Percentiles rank a stretch among this genome's conserved stretches.
phyloP scores from a whole-genome alignment of 805 yeast species.

The Candida khao-thaluensis region DNA sequence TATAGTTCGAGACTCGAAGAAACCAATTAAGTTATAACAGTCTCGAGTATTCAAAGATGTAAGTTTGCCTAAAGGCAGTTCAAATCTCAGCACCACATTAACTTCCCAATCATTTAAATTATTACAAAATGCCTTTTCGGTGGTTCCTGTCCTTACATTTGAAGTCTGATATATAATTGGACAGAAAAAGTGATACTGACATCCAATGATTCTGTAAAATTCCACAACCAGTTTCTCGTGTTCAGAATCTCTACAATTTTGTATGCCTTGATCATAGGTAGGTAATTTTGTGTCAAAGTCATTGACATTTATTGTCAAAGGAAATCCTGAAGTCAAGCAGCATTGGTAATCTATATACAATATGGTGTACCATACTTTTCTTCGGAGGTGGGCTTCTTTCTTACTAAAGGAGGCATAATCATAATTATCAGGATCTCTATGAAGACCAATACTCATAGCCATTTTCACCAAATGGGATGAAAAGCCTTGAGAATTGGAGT shows the following conservation, averaged over 20 bases:
- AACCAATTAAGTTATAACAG: conserved; percentile 1
- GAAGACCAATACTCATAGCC: conserved; percentile 66
- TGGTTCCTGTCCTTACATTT: background rate
- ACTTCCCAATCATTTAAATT: conserved; percentile 1
- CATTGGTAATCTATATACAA: conserved; percentile 29
- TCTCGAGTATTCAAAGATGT: background rate
- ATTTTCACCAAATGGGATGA: conserved; percentile 61
- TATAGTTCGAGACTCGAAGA: background rate
- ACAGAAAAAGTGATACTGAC: background rate
- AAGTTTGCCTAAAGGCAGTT: background rate
- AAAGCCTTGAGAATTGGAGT: conserved; percentile 56
- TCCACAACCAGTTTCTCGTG: background rate
- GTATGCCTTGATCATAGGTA: conserved; percentile 31
- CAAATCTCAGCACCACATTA: background rate
- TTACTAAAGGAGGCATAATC: conserved; percentile 55
- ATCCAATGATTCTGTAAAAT: background rate
- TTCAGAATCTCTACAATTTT: conserved; percentile 31
- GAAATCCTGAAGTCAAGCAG: conserved; percentile 30
- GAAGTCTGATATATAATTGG: background rate
- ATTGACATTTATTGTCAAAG: conserved; percentile 28
- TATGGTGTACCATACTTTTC: conserved; percentile 40
- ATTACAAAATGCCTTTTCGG: background rate
- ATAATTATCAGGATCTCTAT: conserved; percentile 63
- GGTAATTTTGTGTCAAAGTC: conserved; percentile 33
- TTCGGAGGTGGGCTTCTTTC: conserved; percentile 23